Evolutionary conservation across 495 filamentous ascomycete genomes (phyloP).

Genomic region (Durotheca rogersii): DNA sequence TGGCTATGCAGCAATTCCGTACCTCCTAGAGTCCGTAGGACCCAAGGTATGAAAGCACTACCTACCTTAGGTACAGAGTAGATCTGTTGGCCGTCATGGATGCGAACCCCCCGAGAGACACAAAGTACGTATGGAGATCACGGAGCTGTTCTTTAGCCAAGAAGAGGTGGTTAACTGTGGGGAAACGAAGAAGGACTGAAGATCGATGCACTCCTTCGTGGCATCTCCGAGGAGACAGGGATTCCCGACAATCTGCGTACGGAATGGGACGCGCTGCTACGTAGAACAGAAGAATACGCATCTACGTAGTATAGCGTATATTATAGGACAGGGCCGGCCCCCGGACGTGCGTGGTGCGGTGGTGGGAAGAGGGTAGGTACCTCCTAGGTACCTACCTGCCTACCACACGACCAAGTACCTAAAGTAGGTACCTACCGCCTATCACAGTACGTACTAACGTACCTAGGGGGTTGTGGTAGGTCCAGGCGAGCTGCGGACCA

Average conservation of each 20-base stretch:
- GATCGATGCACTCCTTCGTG: slow-evolving; percentile 26
- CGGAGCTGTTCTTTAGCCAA: slow-evolving; percentile 12
- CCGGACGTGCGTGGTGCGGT: too few species aligned
- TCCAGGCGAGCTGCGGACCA: slow-evolving; percentile 24
- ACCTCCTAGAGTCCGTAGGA: too few species aligned
- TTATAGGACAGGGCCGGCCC: too few species aligned
- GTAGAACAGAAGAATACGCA: too few species aligned
- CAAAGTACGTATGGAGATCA: slow-evolving; percentile 20
- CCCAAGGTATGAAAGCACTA: too few species aligned
- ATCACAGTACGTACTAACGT: too few species aligned
- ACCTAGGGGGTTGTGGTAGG: slow-evolving; percentile 16
- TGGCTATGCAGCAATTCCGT: too few species aligned
- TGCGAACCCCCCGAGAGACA: slow-evolving; percentile 8
- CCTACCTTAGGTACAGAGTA: too few species aligned
- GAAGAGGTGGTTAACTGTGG: slow-evolving; percentile 16
- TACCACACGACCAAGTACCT: neutral
- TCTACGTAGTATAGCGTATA: too few species aligned
- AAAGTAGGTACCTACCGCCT: neutral
- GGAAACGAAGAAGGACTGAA: slow-evolving; percentile 26
- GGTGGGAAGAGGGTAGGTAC: neutral
- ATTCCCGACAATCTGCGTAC: slow-evolving; percentile 17
- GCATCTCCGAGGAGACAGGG: slow-evolving; percentile 41
- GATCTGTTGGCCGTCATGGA: slow-evolving; percentile 28
- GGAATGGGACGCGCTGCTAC: too few species aligned
- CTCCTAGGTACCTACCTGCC: neutral